Evolutionary conservation across 352 stramenopile genomes (phyloP), one percentile per base, ranked within the genome.

Genomic region (Pythium dissotocum): DNA sequence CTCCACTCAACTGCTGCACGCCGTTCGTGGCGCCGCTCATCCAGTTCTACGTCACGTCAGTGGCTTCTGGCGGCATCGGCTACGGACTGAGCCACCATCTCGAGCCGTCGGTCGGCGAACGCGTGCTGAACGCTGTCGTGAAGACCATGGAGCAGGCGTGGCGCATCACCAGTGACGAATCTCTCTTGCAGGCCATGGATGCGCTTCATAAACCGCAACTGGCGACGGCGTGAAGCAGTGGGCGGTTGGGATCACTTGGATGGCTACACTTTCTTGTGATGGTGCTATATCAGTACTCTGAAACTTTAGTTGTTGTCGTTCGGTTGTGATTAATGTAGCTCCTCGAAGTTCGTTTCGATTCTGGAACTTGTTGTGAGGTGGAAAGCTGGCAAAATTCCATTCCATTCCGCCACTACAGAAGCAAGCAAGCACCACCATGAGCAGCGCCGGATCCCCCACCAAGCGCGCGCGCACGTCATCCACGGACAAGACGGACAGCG

Each of bases 61-160:
- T 61, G 14, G 44, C 14, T 24, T 35, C 56, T 8, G 51, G 69
- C 14, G 49, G 14, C 12, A 33, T 73, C 21, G 58, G 51, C 48
- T 73, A 46, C 48, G 54, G 60, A 14, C 51, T 70, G 36, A 73
- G 53, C 54, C 49, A 62, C 67, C 61, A 70, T 32, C 46, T 65
- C 38, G 65, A 72, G 3, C 42, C 51, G 33, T 35, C 44, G 16
- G 14, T 48, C 0, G 61, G 60, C 2, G 12, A 49, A 14, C 40
- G 6, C 28, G 10, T 68, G 3, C 51, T 72, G 0, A 18, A 63
- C 16, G 28, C 40, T 6, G 58, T 44, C 1, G 58, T 63, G 4
- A 18, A 14, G 2, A 35, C 55, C n/a, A 44, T 55, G 58, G 58
- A 63, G 40, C 38, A 30, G 3, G 42, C 26, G 28, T 63, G 58